Evolutionary conservation across 2,329 filamentous ascomycete species (phyloP).

Genomic region (Penicillium fuscoglaucum): DNA sequence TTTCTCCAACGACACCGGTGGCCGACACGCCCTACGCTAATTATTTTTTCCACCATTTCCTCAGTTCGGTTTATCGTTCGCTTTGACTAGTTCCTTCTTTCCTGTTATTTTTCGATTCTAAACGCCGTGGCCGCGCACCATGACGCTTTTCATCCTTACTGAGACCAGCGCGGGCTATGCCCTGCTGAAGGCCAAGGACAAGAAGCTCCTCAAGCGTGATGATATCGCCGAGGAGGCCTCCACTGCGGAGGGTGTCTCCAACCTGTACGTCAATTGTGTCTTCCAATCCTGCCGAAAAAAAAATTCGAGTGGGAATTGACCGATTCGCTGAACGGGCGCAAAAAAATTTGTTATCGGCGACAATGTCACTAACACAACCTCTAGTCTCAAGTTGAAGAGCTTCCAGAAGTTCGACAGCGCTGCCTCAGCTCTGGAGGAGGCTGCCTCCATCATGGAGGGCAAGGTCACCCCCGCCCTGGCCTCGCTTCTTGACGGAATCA

Average conservation of each 20-base stretch:
- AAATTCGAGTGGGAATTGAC: conserved; percentile 9
- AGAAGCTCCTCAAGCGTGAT: conserved; percentile 92
- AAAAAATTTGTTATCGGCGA: conserved; percentile 28
- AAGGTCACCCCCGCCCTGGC: conserved; percentile 89
- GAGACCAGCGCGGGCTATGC: conserved; percentile 97
- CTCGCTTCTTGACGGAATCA: conserved; percentile 80
- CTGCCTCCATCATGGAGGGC: conserved; percentile 82
- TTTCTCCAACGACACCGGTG: conserved; percentile 36
- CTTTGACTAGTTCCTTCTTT: conserved; percentile 14
- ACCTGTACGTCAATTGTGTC: conserved; percentile 64
- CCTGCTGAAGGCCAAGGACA: conserved; percentile 97
- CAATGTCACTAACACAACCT: conserved; percentile 26
- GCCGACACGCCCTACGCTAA: conserved; percentile 34
- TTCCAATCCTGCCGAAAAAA: conserved; percentile 9
- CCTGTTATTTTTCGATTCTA: conserved; percentile 23
- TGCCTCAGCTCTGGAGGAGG: conserved; percentile 84
- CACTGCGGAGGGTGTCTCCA: conserved; percentile 80
- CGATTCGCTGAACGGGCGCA: conserved; percentile 16
- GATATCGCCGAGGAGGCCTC: conserved; percentile 72
- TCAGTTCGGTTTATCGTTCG: conserved; percentile 22
- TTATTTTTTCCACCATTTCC: conserved; percentile 21
- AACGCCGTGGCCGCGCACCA: conserved; percentile 49
- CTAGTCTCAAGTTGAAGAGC: conserved; percentile 88
- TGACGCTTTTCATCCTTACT: conserved; percentile 89
- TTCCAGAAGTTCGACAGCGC: conserved; percentile 98